phyloP scores from a whole-genome alignment of 2,329 filamentous ascomycete species.

The Nemania sp. region DNA sequence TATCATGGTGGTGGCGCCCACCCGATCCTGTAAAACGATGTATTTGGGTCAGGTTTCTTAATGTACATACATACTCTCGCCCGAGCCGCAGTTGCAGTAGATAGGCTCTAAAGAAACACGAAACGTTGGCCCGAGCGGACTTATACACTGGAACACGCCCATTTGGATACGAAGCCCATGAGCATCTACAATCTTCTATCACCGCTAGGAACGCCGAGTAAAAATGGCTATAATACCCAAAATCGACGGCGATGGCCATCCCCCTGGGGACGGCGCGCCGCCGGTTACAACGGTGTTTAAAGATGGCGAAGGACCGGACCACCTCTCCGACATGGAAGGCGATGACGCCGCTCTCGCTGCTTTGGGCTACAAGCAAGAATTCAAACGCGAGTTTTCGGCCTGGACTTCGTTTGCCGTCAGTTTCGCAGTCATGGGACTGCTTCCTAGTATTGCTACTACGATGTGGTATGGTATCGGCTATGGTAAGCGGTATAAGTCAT shows the following conservation, averaged over 20 bases:
- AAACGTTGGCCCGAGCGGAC: background rate
- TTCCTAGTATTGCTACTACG: slow-evolving; percentile 73
- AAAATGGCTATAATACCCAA: too few species aligned
- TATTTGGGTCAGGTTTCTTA: background rate
- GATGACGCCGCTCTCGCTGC: slow-evolving; percentile 66
- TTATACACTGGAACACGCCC: background rate
- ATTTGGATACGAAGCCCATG: background rate
- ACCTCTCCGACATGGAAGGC: slow-evolving; percentile 37
- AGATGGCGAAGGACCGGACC: slow-evolving; percentile 35
- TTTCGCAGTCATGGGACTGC: slow-evolving; percentile 71
- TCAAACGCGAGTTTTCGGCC: slow-evolving; percentile 68
- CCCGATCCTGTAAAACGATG: background rate
- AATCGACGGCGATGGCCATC: background rate
- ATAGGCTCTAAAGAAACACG: too few species aligned
- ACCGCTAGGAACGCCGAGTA: background rate
- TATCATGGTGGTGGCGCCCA: slow-evolving; percentile 15
- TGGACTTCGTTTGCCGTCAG: slow-evolving; percentile 77
- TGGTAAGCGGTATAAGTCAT: slow-evolving; percentile 35
- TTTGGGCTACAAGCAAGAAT: slow-evolving; percentile 59
- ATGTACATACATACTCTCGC: background rate
- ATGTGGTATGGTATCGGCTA: slow-evolving; percentile 68
- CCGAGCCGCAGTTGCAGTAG: too few species aligned
- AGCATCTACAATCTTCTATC: too few species aligned
- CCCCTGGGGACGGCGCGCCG: slow-evolving; percentile 18
- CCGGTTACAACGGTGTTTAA: slow-evolving; percentile 36